Percentiles rank a stretch among this genome's conserved stretches.
These are phyloP conservation scores for Coccomyxa sp. DNA, from an alignment of 139 green algal genomes.

Conservation along the genomic window DNA sequence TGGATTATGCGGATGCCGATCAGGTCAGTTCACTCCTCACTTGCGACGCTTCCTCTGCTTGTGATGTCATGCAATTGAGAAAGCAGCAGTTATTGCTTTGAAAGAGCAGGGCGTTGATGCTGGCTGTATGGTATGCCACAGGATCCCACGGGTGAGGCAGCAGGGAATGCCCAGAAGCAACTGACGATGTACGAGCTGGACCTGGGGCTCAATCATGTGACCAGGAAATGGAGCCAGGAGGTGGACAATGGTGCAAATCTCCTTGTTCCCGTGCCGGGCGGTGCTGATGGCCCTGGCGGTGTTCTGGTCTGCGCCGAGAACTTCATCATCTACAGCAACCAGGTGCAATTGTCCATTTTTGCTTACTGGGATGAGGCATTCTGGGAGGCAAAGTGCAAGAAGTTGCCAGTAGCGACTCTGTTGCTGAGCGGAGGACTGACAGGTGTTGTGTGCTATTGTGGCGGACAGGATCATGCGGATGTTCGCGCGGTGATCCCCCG, in stretches of 20 bases:
- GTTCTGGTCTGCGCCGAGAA: slow-evolving; percentile 97
- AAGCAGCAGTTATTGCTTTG: too few species aligned
- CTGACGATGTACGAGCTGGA: slow-evolving; percentile 98
- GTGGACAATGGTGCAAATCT: slow-evolving; percentile 96
- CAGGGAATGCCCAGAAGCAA: slow-evolving; percentile 89
- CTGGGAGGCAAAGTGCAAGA: too few species aligned
- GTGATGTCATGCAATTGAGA: not conserved
- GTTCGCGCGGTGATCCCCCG: slow-evolving; percentile 90
- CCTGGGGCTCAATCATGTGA: slow-evolving; percentile 97
- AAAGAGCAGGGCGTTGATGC: too few species aligned
- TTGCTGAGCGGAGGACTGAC: too few species aligned
- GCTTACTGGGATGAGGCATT: too few species aligned
- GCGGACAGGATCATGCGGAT: slow-evolving; percentile 27
- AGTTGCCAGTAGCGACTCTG: too few species aligned
- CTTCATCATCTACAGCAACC: slow-evolving; percentile 94
- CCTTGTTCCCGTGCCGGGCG: slow-evolving; percentile 91
- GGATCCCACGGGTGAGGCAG: slow-evolving; percentile 83
- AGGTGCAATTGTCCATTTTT: slow-evolving; percentile 14
- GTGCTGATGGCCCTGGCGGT: slow-evolving; percentile 59
- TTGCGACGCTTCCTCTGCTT: too few species aligned
- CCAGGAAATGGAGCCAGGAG: slow-evolving; percentile 82
- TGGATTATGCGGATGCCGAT: slow-evolving; percentile 92
- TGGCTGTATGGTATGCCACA: slow-evolving; percentile 16
- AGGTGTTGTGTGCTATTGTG: too few species aligned
- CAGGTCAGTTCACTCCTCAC: slow-evolving; percentile 40